Evolutionary conservation across 768 basidiomycete species (phyloP).

Genomic region (Polyporus arcularius): DNA sequence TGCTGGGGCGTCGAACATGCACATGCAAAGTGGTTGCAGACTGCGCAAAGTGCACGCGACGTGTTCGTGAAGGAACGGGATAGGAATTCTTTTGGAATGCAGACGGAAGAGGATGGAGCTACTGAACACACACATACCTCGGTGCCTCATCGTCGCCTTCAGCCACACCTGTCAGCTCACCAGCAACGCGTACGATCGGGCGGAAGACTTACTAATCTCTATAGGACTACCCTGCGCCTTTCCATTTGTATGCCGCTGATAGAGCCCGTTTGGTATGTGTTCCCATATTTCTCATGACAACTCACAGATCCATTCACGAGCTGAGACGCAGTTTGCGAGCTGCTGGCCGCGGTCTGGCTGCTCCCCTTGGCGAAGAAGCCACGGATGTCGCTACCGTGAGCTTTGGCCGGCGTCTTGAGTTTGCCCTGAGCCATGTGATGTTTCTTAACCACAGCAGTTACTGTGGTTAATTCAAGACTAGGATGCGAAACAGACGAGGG

Average conservation of each 20-base stretch:
- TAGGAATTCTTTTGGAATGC: background rate
- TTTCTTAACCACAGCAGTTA: background rate
- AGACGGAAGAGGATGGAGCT: no score
- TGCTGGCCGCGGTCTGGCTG: conserved; percentile 10
- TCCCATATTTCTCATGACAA: background rate
- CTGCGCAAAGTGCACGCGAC: no score
- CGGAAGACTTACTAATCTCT: conserved; percentile 25
- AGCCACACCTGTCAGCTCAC: background rate
- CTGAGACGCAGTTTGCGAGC: conserved; percentile 9
- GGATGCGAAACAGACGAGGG: background rate
- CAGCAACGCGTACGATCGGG: background rate
- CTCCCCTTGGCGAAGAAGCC: conserved; percentile 27
- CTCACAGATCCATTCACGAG: background rate
- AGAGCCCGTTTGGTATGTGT: background rate
- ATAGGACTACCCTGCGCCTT: conserved; percentile 16
- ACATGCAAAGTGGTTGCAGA: no score
- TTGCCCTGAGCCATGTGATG: conserved; percentile 15
- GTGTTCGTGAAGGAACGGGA: background rate
- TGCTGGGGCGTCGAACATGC: background rate
- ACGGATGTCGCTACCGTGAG: conserved; percentile 28
- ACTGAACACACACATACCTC: conserved; percentile 5
- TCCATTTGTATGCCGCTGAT: conserved; percentile 1
- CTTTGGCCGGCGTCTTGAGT: conserved; percentile 19
- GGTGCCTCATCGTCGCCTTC: conserved; percentile 24
- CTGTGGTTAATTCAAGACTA: background rate